Evolutionary conservation across 139 green algal species (phyloP).

Genomic region (Chlorella sp.): DNA sequence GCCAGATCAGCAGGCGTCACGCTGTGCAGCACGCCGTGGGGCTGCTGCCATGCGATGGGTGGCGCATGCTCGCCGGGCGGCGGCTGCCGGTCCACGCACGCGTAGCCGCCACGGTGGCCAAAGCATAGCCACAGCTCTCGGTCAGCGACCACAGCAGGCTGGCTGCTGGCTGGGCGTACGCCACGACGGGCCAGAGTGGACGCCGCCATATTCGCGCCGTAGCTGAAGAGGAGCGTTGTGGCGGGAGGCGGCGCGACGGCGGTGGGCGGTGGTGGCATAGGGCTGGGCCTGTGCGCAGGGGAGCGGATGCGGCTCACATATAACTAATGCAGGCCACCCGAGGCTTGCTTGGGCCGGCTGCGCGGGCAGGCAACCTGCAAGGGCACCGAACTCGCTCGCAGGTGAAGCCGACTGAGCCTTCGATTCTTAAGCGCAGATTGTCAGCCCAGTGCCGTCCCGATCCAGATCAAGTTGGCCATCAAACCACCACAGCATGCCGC

Average conservation of each 20-base stretch:
- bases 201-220: conserved; percentile 33
- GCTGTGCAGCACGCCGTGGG: conserved; percentile 23
- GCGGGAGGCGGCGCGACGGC: neutral
- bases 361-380: too few species aligned
- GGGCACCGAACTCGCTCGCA: too few species aligned
- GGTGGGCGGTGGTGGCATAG: neutral
- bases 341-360: too few species aligned
- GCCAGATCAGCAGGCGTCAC: conserved; percentile 5
- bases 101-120: conserved; percentile 35
- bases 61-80: neutral
- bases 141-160: neutral
- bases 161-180: neutral
- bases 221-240: neutral
- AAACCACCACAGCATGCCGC: too few species aligned
- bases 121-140: neutral
- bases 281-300: too few species aligned
- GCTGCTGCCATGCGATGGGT: conserved; percentile 1
- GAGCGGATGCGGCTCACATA: too few species aligned
- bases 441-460: too few species aligned
- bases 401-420: too few species aligned
- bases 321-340: too few species aligned
- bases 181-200: conserved; percentile 22
- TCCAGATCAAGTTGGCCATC: too few species aligned
- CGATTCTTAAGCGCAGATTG: too few species aligned
- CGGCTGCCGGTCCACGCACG: neutral